These are phyloP conservation scores for Leccinum pellstonianum DNA, from an alignment of 768 basidiomycete species.

Conservation along the genomic window DNA sequence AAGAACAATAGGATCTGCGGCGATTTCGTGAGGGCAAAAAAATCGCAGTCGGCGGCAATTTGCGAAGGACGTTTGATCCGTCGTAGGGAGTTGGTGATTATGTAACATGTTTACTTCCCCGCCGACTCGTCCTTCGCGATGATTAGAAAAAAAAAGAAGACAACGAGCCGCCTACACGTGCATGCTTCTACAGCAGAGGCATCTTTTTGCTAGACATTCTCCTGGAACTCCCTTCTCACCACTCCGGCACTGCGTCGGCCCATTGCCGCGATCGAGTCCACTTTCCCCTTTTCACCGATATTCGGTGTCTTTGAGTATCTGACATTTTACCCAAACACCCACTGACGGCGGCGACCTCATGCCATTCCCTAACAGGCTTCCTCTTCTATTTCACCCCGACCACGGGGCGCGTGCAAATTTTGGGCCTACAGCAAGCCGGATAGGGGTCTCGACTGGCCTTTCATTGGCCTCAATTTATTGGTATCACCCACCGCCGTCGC, in stretches of 20 bases:
- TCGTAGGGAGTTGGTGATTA: conserved; percentile 11
- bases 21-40: conserved; percentile 1
- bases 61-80: not conserved
- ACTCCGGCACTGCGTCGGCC: not conserved
- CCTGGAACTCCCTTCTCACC: not conserved
- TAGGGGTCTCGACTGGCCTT: not conserved
- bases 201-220: not conserved
- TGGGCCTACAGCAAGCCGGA: conserved; percentile 12
- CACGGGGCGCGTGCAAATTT: not conserved
- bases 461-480: not conserved
- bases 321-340: not conserved
- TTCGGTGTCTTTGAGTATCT: not conserved
- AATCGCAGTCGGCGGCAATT: not conserved
- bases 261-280: not conserved
- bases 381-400: not conserved
- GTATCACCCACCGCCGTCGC: not conserved
- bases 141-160: not conserved
- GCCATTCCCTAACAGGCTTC: not conserved
- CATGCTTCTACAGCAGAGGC: conserved; percentile 1
- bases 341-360: not conserved
- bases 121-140: not conserved
- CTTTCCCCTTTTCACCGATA: not conserved
- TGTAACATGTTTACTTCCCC: conserved; percentile 5
- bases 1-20: conserved; percentile 5
- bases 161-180: no score